Evolutionary conservation across 345 rosid genomes (phyloP).

Genomic region (Laguncularia racemosa): DNA sequence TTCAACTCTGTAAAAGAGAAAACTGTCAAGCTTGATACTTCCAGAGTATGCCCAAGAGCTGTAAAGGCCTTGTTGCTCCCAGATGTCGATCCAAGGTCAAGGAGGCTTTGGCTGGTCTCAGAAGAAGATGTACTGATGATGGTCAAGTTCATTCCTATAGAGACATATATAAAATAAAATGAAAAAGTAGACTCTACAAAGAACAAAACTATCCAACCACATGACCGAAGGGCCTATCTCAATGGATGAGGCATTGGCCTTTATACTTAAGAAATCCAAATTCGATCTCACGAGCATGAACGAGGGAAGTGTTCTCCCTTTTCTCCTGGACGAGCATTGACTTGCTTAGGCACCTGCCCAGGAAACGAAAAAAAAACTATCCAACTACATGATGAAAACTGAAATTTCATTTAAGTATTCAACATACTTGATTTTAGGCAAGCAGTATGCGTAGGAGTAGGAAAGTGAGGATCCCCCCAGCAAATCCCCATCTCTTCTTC

Average conservation of each 20-base stretch:
- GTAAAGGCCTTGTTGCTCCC: neutral
- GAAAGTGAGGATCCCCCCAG: conserved; percentile 4
- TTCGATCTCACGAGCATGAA: no score
- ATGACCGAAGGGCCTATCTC: no score
- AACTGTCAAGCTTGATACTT: neutral
- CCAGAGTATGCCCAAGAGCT: neutral
- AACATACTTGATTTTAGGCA: conserved; percentile 7
- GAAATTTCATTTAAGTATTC: neutral
- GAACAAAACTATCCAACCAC: no score
- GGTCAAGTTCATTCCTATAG: conserved; percentile 1
- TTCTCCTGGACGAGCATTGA: no score
- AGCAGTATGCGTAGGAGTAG: conserved; percentile 6
- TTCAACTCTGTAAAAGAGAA: conserved; percentile 8
- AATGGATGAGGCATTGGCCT: no score
- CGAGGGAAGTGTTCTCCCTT: no score
- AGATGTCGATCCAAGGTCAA: neutral
- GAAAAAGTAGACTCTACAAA: neutral
- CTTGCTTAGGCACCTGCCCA: neutral
- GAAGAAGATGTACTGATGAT: conserved; percentile 4
- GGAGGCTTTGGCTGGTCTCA: neutral
- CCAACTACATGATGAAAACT: neutral
- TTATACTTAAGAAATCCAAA: no score
- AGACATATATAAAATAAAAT: neutral
- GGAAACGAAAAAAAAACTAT: neutral
- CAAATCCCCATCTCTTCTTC: conserved; percentile 11